phyloP scores from a whole-genome alignment of 148 eudicot genomes.

The Silene uniflora region DNA sequence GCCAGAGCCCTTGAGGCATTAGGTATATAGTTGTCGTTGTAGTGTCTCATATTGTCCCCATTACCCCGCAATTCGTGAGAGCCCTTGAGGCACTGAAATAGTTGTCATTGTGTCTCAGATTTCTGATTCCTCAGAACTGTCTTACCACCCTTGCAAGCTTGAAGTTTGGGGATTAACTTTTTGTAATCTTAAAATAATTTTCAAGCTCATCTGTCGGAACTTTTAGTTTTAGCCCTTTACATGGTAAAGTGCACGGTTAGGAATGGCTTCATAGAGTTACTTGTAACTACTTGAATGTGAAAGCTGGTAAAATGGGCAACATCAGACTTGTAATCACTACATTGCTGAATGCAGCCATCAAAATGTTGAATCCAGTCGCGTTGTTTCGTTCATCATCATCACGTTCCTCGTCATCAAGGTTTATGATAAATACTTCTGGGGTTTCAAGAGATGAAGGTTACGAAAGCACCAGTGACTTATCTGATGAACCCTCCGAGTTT shows the following conservation, averaged over 20 bases:
- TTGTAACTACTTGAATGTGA: background rate
- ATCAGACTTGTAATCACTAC: background rate
- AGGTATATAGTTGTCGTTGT: background rate
- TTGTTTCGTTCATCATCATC: slow-evolving; percentile 83
- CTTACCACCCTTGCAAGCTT: background rate
- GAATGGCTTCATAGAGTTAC: background rate
- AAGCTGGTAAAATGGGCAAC: background rate
- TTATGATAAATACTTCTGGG: slow-evolving; percentile 46
- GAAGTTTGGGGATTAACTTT: background rate
- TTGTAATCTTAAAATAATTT: background rate
- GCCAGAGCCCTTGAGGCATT: background rate
- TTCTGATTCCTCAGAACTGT: background rate
- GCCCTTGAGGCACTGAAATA: background rate
- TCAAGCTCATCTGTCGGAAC: background rate
- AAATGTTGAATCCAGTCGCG: slow-evolving; percentile 90
- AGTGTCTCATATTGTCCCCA: background rate
- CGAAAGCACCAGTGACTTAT: slow-evolving; percentile 63
- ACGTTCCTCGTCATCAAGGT: slow-evolving; percentile 83
- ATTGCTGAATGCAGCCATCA: slow-evolving; percentile 50
- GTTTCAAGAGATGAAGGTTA: slow-evolving; percentile 58
- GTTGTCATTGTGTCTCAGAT: background rate
- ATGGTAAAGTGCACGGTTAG: background rate
- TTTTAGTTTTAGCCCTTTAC: background rate
- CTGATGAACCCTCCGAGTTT: slow-evolving; percentile 62
- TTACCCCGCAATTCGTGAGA: background rate